Percentiles rank a stretch among this genome's conserved stretches.
phyloP scores from a whole-genome alignment of 2,329 filamentous ascomycete genomes.

The Xylaria sp. region DNA sequence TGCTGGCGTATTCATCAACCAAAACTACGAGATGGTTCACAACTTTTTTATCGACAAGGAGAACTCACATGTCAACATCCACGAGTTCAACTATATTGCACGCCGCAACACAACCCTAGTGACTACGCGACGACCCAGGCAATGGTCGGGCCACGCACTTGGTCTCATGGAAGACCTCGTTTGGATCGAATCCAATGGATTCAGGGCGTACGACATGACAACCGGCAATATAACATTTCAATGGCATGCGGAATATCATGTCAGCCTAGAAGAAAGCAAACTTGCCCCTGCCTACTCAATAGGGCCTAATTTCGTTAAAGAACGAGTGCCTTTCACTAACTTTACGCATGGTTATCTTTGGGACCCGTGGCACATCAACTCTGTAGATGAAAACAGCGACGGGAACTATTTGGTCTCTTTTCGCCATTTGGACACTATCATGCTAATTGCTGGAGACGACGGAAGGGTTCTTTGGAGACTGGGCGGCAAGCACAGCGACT shows the following conservation, averaged over 20 bases:
- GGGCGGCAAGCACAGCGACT: conserved; percentile 25
- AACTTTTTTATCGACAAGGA: conserved; percentile 28
- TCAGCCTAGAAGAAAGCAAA: conserved; percentile 20
- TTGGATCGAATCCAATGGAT: conserved; percentile 28
- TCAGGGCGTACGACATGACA: conserved; percentile 22
- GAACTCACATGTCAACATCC: conserved; percentile 23
- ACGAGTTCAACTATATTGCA: conserved; percentile 25
- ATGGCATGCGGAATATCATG: conserved; percentile 27
- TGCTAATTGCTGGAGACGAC: conserved; percentile 27
- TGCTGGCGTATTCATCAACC: conserved; percentile 8
- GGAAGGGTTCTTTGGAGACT: conserved; percentile 27
- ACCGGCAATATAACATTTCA: conserved; percentile 25
- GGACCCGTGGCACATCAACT: conserved; percentile 30
- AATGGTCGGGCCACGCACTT: conserved; percentile 17
- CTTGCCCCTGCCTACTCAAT: conserved; percentile 17
- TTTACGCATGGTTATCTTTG: conserved; percentile 19
- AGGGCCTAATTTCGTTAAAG: conserved; percentile 2
- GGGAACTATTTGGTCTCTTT: conserved; percentile 24
- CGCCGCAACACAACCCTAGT: conserved; percentile 19
- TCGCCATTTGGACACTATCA: conserved; percentile 24
- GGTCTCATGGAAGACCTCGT: conserved; percentile 28
- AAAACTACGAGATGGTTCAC: conserved; percentile 25
- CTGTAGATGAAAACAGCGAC: conserved; percentile 22
- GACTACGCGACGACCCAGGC: conserved; percentile 17
- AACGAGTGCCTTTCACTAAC: conserved; percentile 23